A percentile compares a stretch with the other conserved stretches of the same genome.
Evolutionary conservation across 1,139 yeast genomes (phyloP).

Genomic region (Yamadazyma triangularis): DNA sequence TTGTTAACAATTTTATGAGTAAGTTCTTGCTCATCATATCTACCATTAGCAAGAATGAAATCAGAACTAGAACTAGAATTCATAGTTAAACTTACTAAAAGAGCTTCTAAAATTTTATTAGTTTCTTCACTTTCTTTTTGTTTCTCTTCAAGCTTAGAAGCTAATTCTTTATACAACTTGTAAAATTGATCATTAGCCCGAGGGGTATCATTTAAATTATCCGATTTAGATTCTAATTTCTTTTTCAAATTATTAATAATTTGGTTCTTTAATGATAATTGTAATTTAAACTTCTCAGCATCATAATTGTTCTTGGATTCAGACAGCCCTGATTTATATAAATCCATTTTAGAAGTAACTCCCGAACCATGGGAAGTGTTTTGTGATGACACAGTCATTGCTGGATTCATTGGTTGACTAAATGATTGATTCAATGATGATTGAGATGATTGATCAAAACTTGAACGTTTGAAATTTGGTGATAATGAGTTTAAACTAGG

Average conservation of each 20-base stretch:
- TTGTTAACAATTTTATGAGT: conserved; percentile 72
- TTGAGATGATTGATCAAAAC: background rate
- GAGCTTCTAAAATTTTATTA: conserved; percentile 56
- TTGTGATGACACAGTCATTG: background rate
- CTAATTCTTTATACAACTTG: conserved; percentile 46
- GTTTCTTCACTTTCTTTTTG: conserved; percentile 57
- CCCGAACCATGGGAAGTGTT: no score
- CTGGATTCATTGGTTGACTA: background rate
- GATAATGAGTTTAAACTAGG: background rate
- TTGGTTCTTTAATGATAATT: conserved; percentile 31
- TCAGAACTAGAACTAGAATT: conserved; percentile 1
- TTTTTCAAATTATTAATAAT: conserved; percentile 27
- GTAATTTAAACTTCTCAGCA: conserved; percentile 25
- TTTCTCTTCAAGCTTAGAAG: conserved; percentile 47
- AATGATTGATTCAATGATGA: background rate
- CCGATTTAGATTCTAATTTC: conserved; percentile 6
- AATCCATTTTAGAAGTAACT: no score
- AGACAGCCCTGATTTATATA: background rate
- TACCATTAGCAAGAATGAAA: background rate
- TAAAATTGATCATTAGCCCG: conserved; percentile 42
- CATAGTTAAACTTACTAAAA: conserved; percentile 36
- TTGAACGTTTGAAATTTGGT: background rate
- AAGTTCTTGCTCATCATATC: conserved; percentile 67
- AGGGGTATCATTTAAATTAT: conserved; percentile 7
- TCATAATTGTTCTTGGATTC: conserved; percentile 11